phyloP scores from a whole-genome alignment of 1,139 yeast genomes.

The Candida glucosophila region DNA sequence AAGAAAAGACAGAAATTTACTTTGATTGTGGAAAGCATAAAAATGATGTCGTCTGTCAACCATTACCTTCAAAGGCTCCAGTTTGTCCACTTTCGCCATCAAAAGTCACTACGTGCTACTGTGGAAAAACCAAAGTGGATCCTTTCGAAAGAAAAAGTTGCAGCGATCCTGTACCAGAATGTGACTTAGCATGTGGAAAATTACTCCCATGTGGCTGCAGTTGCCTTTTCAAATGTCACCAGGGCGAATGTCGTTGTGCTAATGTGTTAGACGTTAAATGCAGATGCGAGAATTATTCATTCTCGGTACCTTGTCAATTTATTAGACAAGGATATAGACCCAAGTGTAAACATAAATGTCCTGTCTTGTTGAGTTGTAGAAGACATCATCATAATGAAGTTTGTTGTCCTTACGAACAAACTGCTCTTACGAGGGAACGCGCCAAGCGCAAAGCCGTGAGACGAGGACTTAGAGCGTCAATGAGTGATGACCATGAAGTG shows the following conservation, averaged over 20 bases:
- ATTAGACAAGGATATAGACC: constrained; percentile 44
- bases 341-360: constrained; percentile 66
- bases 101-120: constrained; percentile 56
- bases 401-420: constrained; percentile 65
- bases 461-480: constrained; percentile 28
- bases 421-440: constrained; percentile 57
- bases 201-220: constrained; percentile 61
- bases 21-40: constrained; percentile 65
- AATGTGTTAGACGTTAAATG: constrained; percentile 39
- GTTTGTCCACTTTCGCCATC: constrained; percentile 61
- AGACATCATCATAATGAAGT: constrained; percentile 64
- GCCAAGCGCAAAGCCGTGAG: constrained; percentile 41
- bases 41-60: constrained; percentile 52
- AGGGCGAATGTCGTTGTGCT: constrained; percentile 67
- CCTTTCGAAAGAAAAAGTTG: constrained; percentile 40
- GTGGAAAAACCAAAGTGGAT: constrained; percentile 47
- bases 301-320: constrained; percentile 57
- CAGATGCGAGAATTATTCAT: constrained; percentile 41
- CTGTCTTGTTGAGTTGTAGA: constrained; percentile 69
- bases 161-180: constrained; percentile 71
- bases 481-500: constrained; percentile 33
- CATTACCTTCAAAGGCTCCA: constrained; percentile 30
- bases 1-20: constrained; percentile 34
- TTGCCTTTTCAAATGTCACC: constrained; percentile 67
- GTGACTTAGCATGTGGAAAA: constrained; percentile 59